Base-by-base conservation (phyloP, 495 filamentous ascomycete species). In the Aspergillus steynii region DNA sequence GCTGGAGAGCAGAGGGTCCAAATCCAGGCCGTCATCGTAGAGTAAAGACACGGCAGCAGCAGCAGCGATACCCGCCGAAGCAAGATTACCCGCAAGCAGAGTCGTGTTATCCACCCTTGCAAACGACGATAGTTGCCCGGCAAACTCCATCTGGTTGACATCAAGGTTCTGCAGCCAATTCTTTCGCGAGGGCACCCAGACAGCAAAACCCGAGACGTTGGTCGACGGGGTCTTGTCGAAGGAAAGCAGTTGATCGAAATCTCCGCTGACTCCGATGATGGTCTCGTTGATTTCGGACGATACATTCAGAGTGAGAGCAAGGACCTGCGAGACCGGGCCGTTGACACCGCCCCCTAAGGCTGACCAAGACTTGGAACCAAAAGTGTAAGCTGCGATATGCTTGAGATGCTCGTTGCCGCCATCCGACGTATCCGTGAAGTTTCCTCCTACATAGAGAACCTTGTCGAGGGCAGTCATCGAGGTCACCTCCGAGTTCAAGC, bases 161-260 rank as follows among this genome's bases (percentile, higher is more conserved):
- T 91, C 77, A 47, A 98, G 77, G 64, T 92, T 94, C 71, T 91
- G 86, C 27, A 98, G 76, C 95, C 95, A 99, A 68, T 96, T 92
- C 47, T 85, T 83, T 53, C 81, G 83, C 5, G 93, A 95, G 26
- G 92, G 92, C n/a, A 98, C 89, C 95, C 95, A 99, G 28, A 97
- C 78, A 31, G 90, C 95, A 68, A 98, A 93, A 1, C 93, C 91
- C 53, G 83, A 69, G 2, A 86, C 88, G 12, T 82, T 65, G 10
- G 86, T 74, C n/a, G 84, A 82, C 10, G 80, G 65, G 62, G 86
- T 88, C 55, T 76, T 78, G 48, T 77, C 86, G 68, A 89, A 92
- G 3, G 84, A 82, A 25, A 87, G 75, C 29, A 97, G 82, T 60
- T 85, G 76, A 27, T 83, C 79, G 71, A 99, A 99, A 65, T 86